Base-by-base conservation (phyloP, 768 basidiomycete species). In the Gautieria morchelliformis region DNA sequence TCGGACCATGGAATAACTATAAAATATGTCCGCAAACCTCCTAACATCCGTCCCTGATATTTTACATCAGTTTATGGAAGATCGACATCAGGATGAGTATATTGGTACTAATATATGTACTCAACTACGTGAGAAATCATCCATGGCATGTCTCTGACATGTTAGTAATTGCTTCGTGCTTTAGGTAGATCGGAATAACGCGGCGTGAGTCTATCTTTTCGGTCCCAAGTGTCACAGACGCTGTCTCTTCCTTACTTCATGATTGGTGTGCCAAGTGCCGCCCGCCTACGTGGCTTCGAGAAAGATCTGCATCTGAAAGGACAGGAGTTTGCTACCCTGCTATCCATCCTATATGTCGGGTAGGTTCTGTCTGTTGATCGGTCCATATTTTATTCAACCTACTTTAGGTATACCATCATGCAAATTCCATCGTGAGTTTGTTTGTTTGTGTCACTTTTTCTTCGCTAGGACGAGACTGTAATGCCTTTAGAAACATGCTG, bases 101-200 rank as follows among this genome's bases (percentile, higher is more conserved):
- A 54, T 50, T 70, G 20, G 62, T 70, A 35, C 44, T 71, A 8
- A 70, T 72, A 57, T 72, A 72, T 52, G 63, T 72, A 40, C 49
- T 72, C 5, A 72, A 72, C 62, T 70, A 66, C 48, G 68, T 71
- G 17, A 45, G 35, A 9, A 30, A 27, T 49, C 22, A 9, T 14
- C 35, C 4, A 10, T 14, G 10, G 35, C 9, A 37, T 37, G 14
- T 37, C 9, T 9, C 35, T 37, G 35, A 37, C 8, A 14, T 37
- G 27, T 2, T 27, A 27, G 27, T 37, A 14, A 37, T 9, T 37
- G 35, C 48, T 15, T 24, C 24, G 14, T 27, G n/a, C 15, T 57
- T 59, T 12, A 85, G 78, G 78, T 88, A 56, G 87, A 88, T 66
- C 75, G 87, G 35, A 88, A 87, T 63, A 87, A 87, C 63, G 84